These are phyloP conservation scores for Tetramitus jugosus DNA, from an alignment of 208 protist species.

Conservation along the genomic window DNA sequence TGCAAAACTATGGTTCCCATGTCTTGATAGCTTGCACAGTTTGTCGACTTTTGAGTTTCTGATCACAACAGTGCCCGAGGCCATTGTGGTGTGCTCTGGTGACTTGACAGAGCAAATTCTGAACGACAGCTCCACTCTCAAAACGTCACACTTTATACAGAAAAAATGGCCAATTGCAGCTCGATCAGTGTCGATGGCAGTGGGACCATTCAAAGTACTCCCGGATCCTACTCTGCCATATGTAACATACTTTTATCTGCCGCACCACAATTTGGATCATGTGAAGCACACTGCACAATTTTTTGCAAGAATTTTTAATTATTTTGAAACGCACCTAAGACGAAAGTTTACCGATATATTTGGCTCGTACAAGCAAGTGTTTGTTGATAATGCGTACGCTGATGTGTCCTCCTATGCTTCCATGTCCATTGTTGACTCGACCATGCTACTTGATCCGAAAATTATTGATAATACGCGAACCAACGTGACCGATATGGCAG, in stretches of 20 bases:
- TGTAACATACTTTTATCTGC: not conserved
- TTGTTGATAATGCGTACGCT: not conserved
- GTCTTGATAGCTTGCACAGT: not conserved
- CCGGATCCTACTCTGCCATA: not conserved
- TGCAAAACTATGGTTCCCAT: slow-evolving; percentile 9
- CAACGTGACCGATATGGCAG: not conserved
- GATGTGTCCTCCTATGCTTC: not conserved
- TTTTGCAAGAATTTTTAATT: not conserved
- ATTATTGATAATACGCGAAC: not conserved
- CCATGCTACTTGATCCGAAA: not conserved
- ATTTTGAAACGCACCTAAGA: slow-evolving; percentile 9
- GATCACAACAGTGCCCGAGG: not conserved
- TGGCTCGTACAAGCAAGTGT: not conserved
- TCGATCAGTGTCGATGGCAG: not conserved
- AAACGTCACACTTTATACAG: not conserved
- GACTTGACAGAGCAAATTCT: not conserved
- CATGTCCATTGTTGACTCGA: not conserved
- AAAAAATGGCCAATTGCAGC: not conserved
- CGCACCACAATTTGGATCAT: not conserved
- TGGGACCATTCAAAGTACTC: slow-evolving; percentile 2
- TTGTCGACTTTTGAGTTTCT: not conserved
- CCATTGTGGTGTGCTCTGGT: not conserved
- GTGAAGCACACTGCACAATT: not conserved
- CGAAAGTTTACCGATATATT: not conserved
- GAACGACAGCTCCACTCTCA: not conserved